These are phyloP conservation scores for Eragrostis tef DNA, from an alignment of 202 grass and related monocot genomes.

Conservation along the genomic window DNA sequence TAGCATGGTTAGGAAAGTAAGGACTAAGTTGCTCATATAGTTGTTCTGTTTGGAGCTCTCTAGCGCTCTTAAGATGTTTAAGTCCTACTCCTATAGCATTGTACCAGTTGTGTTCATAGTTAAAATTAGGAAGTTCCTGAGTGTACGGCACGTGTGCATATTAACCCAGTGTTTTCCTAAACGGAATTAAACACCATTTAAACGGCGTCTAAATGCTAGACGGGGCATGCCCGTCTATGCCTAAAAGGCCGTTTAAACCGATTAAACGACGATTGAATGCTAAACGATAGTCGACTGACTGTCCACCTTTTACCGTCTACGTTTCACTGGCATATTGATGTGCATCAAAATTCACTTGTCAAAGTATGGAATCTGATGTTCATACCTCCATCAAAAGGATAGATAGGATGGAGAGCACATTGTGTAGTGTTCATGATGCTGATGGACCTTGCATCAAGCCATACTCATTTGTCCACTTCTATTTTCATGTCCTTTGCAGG, in stretches of 20 bases:
- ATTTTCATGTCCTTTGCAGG: constrained; percentile 49
- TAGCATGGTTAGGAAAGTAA: neutral
- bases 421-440: constrained; percentile 21
- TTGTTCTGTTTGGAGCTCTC: neutral
- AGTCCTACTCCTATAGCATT: neutral
- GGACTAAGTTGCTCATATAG: neutral
- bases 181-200: no score
- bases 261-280: no score
- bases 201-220: no score
- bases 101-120: neutral
- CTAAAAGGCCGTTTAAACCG: no score
- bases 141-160: neutral
- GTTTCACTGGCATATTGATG: neutral
- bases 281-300: no score
- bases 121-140: constrained; percentile 13
- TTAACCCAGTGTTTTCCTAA: no score
- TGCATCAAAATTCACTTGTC: neutral
- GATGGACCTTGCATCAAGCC: constrained; percentile 25
- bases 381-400: neutral
- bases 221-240: no score
- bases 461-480: neutral
- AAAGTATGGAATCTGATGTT: constrained; percentile 13
- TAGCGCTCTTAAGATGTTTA: neutral
- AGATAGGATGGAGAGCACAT: neutral
- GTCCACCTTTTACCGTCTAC: no score